Evolutionary conservation across 1,139 yeast genomes (phyloP).

Genomic region (Spathaspora sp.): DNA sequence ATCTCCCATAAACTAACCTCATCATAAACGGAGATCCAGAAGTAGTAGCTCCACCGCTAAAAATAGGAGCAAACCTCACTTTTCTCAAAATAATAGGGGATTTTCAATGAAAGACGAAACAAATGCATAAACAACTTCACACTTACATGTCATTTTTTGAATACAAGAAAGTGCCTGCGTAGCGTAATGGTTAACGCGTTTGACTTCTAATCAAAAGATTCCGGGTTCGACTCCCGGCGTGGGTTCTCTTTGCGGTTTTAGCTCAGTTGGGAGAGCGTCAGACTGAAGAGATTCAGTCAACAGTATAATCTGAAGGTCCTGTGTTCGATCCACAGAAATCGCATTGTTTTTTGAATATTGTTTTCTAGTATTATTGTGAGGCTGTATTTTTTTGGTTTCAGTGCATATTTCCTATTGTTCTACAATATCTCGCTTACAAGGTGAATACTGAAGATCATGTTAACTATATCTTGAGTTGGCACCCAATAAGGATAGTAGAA

Average conservation of each 20-base stretch:
- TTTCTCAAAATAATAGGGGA: too few relatives aligned
- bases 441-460: too few relatives aligned
- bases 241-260: constrained; percentile 55
- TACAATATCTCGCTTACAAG: background rate
- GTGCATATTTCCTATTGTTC: background rate
- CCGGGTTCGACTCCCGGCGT: constrained; percentile 50
- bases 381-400: constrained; percentile 1
- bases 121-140: too few relatives aligned
- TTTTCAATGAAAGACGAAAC: too few relatives aligned
- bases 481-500: too few relatives aligned
- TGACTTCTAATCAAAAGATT: constrained; percentile 48
- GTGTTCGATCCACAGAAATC: constrained; percentile 93
- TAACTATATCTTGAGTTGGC: too few relatives aligned
- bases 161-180: constrained; percentile 24
- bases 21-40: too few relatives aligned
- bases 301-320: constrained; percentile 77
- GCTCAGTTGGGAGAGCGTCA: constrained; percentile 91
- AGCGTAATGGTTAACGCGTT: constrained; percentile 49
- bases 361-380: background rate
- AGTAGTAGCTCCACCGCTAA: too few relatives aligned
- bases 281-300: constrained; percentile 59
- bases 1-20: too few relatives aligned
- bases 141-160: background rate
- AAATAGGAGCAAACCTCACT: too few relatives aligned
- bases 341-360: constrained; percentile 55